A percentile compares a stretch with the other conserved stretches of the same genome.
phyloP scores from a whole-genome alignment of 768 basidiomycete species.

The Trametes maxima region DNA sequence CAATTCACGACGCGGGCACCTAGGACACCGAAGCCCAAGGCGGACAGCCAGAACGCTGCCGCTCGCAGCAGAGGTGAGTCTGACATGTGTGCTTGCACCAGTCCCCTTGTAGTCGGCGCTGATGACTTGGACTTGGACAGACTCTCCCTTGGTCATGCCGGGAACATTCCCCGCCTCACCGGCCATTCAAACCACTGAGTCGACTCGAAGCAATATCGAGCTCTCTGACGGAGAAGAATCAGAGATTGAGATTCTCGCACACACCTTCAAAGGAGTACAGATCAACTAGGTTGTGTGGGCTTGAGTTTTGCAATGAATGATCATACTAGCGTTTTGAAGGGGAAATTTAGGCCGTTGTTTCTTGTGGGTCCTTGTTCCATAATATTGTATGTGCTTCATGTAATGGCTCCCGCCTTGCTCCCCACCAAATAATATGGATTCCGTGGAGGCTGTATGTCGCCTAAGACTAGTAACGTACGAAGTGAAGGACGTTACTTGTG shows the following conservation, averaged over 20 bases:
- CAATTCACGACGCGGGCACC: slow-evolving; percentile 48
- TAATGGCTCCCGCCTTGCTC: neutral
- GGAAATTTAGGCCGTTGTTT: neutral
- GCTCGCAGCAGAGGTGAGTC: slow-evolving; percentile 20
- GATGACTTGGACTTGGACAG: neutral
- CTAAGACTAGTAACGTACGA: neutral
- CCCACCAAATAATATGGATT: neutral
- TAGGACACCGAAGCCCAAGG: slow-evolving; percentile 37
- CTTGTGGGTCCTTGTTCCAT: neutral
- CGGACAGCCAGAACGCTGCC: slow-evolving; percentile 24
- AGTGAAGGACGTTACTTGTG: too few relatives aligned
- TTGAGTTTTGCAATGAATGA: too few relatives aligned
- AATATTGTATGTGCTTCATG: neutral
- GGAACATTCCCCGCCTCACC: slow-evolving; percentile 15
- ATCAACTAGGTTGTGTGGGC: neutral
- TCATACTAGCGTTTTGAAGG: neutral
- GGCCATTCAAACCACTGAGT: neutral
- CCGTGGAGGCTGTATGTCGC: neutral
- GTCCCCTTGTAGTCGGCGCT: neutral
- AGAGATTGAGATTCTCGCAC: slow-evolving; percentile 22
- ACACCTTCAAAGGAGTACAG: slow-evolving; percentile 12
- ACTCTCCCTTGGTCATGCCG: slow-evolving; percentile 22
- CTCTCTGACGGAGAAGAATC: slow-evolving; percentile 14
- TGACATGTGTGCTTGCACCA: neutral
- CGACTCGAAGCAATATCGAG: neutral